Evolutionary conservation across 768 basidiomycete genomes (phyloP), one percentile per base, ranked within the genome.

Genomic region (Suillus cothurnatus): DNA sequence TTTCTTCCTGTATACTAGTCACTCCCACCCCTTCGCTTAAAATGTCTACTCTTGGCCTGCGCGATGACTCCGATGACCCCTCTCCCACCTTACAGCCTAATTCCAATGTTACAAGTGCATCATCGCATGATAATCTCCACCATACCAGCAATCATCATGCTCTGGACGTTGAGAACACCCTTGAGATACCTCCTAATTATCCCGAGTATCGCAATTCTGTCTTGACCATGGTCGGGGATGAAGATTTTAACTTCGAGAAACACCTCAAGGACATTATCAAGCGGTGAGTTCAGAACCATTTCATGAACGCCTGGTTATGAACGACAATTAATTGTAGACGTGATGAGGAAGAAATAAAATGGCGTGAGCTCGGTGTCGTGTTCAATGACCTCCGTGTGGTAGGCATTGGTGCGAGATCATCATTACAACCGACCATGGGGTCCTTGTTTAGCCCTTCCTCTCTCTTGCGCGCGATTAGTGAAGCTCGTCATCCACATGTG

Each of bases 401-500:
- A 5, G 88, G 86, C 34, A 68, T 83, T 5, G 82, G 82, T 2
- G 78, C 79, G 0, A 69, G 80, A 3, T 72, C 79, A 3, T 79
- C 81, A 2, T 79, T 81, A 66, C 85, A 86, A 66, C 74, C 78
- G 1, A 88, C 85, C 0, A 69, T 91, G 8, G 82, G 82, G 21
- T 87, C 86, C 23, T 72, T 84, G 5, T 78, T 88, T 61, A 83
- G 85, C 65, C 83, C 82, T 1, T 63, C 73, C 39, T 72, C 81
- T 9, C 68, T 85, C 23, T 41, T 79, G 32, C 73, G 73, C 38
- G 73, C 76, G 21, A 70, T 86, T 4, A 80, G 81, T 31, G 78
- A 77, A 4, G 64, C 80, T 7, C 81, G 85, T 31, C 88, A 90
- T 61, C 91, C 92, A 3, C 85, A 87, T 3, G 74, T 89, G 7